Base-by-base conservation (phyloP, 345 rosid species). In the Draba incana region DNA sequence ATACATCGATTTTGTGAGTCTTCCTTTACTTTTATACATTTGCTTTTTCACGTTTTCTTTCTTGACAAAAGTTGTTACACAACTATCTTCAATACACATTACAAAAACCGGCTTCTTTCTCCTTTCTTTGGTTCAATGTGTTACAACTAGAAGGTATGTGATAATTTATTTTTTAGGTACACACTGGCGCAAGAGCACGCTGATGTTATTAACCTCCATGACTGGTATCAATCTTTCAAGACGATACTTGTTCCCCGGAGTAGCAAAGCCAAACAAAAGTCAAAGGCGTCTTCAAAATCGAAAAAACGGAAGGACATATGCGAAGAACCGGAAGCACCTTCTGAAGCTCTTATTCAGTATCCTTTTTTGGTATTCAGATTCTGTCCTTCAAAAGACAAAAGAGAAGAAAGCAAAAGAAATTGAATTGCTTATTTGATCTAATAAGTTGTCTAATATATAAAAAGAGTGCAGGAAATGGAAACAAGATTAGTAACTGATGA, bases 191-290 rank as follows among this genome's bases (percentile, higher is more conserved):
- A 87, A 78, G 97, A 91, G 81, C 97, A 94, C 58, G 91, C 92
- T 0, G 97, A 91, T 80, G 84, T 86, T 72, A 80, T 91, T 49
- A 94, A 94, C 77, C 83, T 94, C 27, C 90, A 91, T 56, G 99
- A 91, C 74, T 94, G 97, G 99, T 89, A 91, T 58, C 89, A 86
- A 69, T 86, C 96, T 52, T 94, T 91, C 78, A 94, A 91, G 75
- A 74, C 83, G 10, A 69, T 87, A 28, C 76, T 78, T 61, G 59
- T 72, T 66, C 58, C 75, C 53, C 57, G 77, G 11, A 69, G 54
- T 38, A 79, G 57, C 64, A 85, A 81, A 68, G 79, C 76, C 71
- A 94, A 83, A 74, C 80, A 41, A 30, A 82, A 72, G 60, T 52
- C 79, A 23, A 93, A 84, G 80, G 79, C 80, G 76, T 71, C 89